Evolutionary conservation across 495 filamentous ascomycete species (phyloP).

Genomic region (Aspergillus egyptiacus): DNA sequence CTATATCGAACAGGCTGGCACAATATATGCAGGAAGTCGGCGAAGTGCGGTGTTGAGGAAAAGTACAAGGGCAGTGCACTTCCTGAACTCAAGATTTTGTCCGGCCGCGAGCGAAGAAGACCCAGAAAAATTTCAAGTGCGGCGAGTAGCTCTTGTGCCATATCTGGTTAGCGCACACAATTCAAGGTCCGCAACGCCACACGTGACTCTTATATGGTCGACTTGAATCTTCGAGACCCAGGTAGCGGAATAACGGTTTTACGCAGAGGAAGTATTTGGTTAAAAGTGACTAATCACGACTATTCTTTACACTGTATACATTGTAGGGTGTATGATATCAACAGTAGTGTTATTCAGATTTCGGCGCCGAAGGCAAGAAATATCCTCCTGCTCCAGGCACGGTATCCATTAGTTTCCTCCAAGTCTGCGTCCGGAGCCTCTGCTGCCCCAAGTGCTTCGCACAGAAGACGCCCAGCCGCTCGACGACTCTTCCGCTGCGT

Average conservation of each 20-base stretch:
- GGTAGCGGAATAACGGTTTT: no score
- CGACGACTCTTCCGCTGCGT: constrained; percentile 19
- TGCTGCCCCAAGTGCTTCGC: constrained; percentile 52
- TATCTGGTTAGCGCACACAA: constrained; percentile 18
- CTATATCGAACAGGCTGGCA: constrained; percentile 38
- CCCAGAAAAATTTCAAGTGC: constrained; percentile 27
- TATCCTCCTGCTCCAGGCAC: background rate
- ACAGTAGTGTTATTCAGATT: no score
- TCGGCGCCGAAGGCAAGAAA: no score
- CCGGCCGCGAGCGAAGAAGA: constrained; percentile 23
- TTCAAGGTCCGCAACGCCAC: background rate
- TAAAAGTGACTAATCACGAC: no score
- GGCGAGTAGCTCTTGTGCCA: constrained; percentile 17
- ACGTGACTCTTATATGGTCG: background rate
- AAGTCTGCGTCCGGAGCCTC: constrained; percentile 63
- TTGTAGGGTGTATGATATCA: no score
- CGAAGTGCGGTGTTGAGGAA: constrained; percentile 16
- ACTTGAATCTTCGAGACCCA: no score
- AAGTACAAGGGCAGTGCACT: constrained; percentile 20
- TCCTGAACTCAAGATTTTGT: constrained; percentile 22
- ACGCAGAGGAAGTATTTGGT: no score
- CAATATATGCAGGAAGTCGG: constrained; percentile 21
- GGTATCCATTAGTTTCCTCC: constrained; percentile 41
- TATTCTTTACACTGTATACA: no score
- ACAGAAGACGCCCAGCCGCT: constrained; percentile 31